Percentiles rank a stretch among this genome's conserved stretches.
These are phyloP conservation scores for Paracoccidioides lutzii DNA, from an alignment of 2,329 filamentous ascomycete species.

Conservation along the genomic window DNA sequence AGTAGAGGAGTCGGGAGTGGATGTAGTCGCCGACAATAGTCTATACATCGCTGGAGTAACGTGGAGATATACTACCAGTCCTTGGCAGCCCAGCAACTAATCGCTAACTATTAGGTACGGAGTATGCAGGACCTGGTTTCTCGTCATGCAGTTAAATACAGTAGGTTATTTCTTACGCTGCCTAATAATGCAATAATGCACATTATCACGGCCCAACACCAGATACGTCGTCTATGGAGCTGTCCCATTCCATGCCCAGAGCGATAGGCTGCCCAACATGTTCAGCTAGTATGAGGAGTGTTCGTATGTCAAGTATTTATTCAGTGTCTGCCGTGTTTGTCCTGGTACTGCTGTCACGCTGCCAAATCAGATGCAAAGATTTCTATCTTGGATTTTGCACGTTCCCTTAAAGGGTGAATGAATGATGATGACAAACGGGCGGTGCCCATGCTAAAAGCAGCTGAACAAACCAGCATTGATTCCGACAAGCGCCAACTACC, in stretches of 20 bases:
- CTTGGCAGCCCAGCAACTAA: not conserved
- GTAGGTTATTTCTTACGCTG: too few relatives aligned
- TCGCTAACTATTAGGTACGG: not conserved
- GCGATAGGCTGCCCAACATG: too few relatives aligned
- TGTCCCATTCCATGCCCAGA: too few relatives aligned
- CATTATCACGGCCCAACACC: too few relatives aligned
- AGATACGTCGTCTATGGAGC: too few relatives aligned
- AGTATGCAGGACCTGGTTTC: too few relatives aligned
- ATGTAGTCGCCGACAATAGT: too few relatives aligned
- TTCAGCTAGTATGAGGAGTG: too few relatives aligned
- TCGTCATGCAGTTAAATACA: too few relatives aligned
- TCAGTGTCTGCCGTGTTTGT: not conserved
- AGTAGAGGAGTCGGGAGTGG: too few relatives aligned
- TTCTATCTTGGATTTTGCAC: not conserved
- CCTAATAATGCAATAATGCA: too few relatives aligned
- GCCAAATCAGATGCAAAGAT: not conserved
- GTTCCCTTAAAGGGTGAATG: not conserved
- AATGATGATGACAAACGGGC: not conserved
- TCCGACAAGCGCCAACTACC: not conserved
- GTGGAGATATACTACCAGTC: slow-evolving; percentile 1
- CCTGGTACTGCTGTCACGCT: not conserved
- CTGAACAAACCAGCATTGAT: not conserved
- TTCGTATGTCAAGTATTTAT: not conserved
- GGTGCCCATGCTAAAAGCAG: not conserved
- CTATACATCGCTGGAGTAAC: slow-evolving; percentile 1